Evolutionary conservation across 2,329 filamentous ascomycete genomes (phyloP), one percentile per base, ranked within the genome.

Genomic region (Stachybotrys echinatus): DNA sequence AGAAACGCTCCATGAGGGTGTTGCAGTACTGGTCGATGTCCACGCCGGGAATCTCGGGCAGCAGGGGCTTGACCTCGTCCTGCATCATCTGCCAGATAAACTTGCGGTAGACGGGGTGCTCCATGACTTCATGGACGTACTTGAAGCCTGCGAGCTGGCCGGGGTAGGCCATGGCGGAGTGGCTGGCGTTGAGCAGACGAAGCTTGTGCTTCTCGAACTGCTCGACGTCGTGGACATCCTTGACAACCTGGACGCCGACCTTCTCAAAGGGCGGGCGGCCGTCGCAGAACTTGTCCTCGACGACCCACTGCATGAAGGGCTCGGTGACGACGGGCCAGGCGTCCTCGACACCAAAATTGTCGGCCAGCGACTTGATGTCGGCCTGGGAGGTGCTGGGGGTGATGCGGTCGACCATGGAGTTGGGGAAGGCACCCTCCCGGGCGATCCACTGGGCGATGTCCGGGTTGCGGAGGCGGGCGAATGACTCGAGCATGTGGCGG

Each of bases 171-270:
- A 79, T 69, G 49, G 76, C 74, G 0, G 75, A 76, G 69, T 79
- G 76, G 48, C 70, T 73, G 52, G 71, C 76, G 59, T 79, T 79
- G 51, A 79, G 73, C 49, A 79, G 70, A 18, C 76, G 75, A 37
- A 79, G 73, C 69, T 79, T 79, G 69, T 79, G 75, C 68, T 74
- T 77, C 69, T 79, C 76, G 54, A 77, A 79, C 59, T 76, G 63
- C 65, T 79, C 76, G 23, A 79, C 76, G 14, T 73, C 70, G 57
- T 75, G 67, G n/a, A 78, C 74, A 48, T 76, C 65, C 50, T 69
- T 64, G 54, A 79, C 76, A 6, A 79, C 68, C 66, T 79, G 75
- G 4, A 76, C 74, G 48, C 76, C 76, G 39, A 74, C 75, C 62
- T 74, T 74, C 43, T 79, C 76, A 45, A 79, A 76, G 0, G 72